Base-by-base conservation (phyloP, 2,329 filamentous ascomycete genomes). In the Hyphodiscus sp. region DNA sequence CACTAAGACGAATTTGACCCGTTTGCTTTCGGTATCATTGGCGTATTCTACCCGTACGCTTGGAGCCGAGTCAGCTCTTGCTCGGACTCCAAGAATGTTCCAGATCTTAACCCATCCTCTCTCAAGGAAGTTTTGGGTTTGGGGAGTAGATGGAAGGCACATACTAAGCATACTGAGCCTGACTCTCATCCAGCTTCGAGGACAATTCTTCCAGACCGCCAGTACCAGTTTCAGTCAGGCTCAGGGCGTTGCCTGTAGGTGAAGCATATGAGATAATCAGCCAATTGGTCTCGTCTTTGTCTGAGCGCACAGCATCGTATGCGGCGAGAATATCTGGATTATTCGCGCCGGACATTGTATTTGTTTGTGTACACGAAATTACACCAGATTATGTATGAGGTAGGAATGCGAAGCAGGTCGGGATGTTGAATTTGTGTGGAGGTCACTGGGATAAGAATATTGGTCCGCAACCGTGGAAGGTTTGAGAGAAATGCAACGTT, bases 11-110 rank as follows among this genome's bases (percentile, higher is more conserved):
- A 87, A 87, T 72, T 88, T 88, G 65, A 86, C 79, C 41, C 85
- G 75, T 65, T 74, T 83, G 70, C 76, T 81, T 73, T 88, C 85
- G 59, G 80, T 80, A 68, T 88, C 84, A 72, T 87, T 87, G 66
- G 83, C 83, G 68, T 87, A 82, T 73, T 86, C 82, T 67, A 85
- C 73, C 29, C 82, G 79, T 61, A 74, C 79, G 71, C 33, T 38
- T 13, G 86, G 86, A 52, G 75, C 83, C 72, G 80, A 52, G 7
- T 19, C 20, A 44, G 41, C 23, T 8, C 23, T 26, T 26, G 23
- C 23, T 3, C 23, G 8, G 23, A 26, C 23, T 26, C 23, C 23
- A 26, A 26, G 23, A 26, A 26, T 8, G 8, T 26, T 26, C 8
- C 23, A 4, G 23, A 8, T 26, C 23, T 26, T 26, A 8, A 33